Evolutionary conservation across 176 grass and related monocot species (phyloP), one percentile per base, ranked within the genome.

Genomic region (Oryza australiensis): DNA sequence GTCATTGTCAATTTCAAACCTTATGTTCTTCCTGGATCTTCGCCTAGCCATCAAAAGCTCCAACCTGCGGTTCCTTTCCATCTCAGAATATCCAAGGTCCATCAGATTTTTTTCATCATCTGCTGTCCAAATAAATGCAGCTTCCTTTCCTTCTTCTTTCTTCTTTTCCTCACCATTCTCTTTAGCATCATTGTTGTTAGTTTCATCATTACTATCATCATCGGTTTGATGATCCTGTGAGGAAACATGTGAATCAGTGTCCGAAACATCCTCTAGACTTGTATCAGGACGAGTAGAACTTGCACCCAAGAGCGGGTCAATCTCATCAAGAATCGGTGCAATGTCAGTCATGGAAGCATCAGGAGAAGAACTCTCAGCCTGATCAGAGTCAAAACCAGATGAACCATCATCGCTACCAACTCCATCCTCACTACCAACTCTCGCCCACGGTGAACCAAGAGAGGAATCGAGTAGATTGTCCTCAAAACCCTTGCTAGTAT

Each of bases 91-190:
- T 55, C 95, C 95, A 66, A 98, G 95, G 82, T 95, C 92, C 90
- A 98, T 91, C 28, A 95, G 70, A 87, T 93, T 98, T 67, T 93
- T 98, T 68, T 94, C 88, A 86, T 98, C 95, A 79, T 98, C 95
- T 62, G 78, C 92, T 70, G 95, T 97, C 95, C 95, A 97, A 27
- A 80, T 83, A 82, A 97, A 86, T 53, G 90, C 90, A 86, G 80
- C 82, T 85, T 89, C 78, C 55, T 65, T 80, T 38, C 28, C 74
- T 15, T 89, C 86, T 68, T 93, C 87, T 68, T 90, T 88, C 49
- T 94, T 86, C 62, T 89, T 83, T 26, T 85, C 82, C 51, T 87
- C 87, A n/a, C 74, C 84, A 84, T 82, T 78, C 62, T 93, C 87
- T 63, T 89, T 86, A 40, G 32, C 62, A 33, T 86, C 78, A 72